Evolutionary conservation across 768 basidiomycete species (phyloP).

Genomic region (Suillus tomentosus): DNA sequence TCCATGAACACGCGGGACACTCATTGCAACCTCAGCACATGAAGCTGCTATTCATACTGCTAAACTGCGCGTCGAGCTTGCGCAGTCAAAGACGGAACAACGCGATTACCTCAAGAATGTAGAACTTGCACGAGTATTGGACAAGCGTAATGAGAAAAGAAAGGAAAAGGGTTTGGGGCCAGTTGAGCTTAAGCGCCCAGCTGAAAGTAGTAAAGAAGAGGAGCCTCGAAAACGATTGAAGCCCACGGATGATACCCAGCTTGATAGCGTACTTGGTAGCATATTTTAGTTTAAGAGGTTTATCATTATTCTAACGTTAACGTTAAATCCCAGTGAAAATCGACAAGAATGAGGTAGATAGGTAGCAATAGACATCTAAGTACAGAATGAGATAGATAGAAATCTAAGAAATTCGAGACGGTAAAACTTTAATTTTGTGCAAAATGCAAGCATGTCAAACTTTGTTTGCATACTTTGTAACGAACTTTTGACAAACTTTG

Average conservation of each 20-base stretch:
- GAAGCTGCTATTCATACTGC: constrained; percentile 89
- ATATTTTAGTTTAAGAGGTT: constrained; percentile 45
- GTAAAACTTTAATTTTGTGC: too few relatives aligned
- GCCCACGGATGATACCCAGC: constrained; percentile 17
- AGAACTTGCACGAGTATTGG: constrained; percentile 84
- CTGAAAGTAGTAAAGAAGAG: constrained; percentile 15
- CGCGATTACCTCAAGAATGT: constrained; percentile 93
- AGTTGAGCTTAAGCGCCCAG: constrained; percentile 22
- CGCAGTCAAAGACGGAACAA: constrained; percentile 87
- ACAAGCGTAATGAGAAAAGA: constrained; percentile 75
- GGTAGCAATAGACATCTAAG: too few relatives aligned
- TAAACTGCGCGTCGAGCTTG: constrained; percentile 87
- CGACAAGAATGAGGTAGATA: too few relatives aligned
- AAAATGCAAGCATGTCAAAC: too few relatives aligned
- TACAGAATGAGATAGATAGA: too few relatives aligned
- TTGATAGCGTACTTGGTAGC: constrained; percentile 50
- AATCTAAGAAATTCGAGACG: too few relatives aligned
- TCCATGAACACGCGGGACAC: constrained; percentile 1
- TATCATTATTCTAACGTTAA: too few relatives aligned
- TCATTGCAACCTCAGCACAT: constrained; percentile 60
- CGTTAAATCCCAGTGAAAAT: too few relatives aligned
- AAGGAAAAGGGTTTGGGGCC: constrained; percentile 58
- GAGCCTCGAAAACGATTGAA: constrained; percentile 19
- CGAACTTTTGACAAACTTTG: too few relatives aligned
- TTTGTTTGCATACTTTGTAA: too few relatives aligned